Base-by-base conservation (phyloP, 495 filamentous ascomycete species). In the Penicillium herquei region DNA sequence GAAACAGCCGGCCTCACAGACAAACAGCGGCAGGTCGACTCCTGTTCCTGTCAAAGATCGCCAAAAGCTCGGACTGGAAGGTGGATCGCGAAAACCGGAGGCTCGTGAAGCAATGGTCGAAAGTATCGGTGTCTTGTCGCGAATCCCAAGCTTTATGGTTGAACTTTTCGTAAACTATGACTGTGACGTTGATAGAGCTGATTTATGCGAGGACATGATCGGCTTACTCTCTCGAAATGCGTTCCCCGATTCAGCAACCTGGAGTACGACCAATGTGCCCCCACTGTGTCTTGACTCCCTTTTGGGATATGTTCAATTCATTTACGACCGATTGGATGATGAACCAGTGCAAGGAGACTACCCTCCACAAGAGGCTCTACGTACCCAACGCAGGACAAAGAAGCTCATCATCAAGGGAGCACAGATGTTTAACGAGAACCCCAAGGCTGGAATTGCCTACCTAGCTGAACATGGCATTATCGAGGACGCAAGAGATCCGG, bases 131-230 rank as follows among this genome's bases (percentile, higher is more conserved):
- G 89, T 91, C 30, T 78, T 99, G 42, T 88, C 90, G 32, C 82
- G 95, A 26, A 96, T 98, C 71, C 92, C 94, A 1, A 90, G 85
- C 48, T 98, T 91, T 62, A 91, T 98, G 83, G 86, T 90, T 16
- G 94, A 99, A 68, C 80, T 99, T 13, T 98, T 94, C 61, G 83
- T 97, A 71, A 99, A 99, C 72, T 99, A 99, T 65, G 94, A 99
- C 72, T 98, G 92, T 58, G 93, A 97, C 59, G 86, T 92, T 34
- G 90, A 98, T 68, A 85, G 95, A 31, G 87, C 84, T 35, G 94
- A 98, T 70, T 70, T 99, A 3, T 99, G 95, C 63, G 90, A 95
- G 70, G 94, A 99, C 64, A 86, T 98, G 80, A 84, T 99, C 42
- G 93, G 94, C 3, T 72, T 99, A 37, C 79, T 99, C 37, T 92